Evolutionary conservation across 2,329 filamentous ascomycete genomes (phyloP).

Genomic region (Colletotrichum sidae): DNA sequence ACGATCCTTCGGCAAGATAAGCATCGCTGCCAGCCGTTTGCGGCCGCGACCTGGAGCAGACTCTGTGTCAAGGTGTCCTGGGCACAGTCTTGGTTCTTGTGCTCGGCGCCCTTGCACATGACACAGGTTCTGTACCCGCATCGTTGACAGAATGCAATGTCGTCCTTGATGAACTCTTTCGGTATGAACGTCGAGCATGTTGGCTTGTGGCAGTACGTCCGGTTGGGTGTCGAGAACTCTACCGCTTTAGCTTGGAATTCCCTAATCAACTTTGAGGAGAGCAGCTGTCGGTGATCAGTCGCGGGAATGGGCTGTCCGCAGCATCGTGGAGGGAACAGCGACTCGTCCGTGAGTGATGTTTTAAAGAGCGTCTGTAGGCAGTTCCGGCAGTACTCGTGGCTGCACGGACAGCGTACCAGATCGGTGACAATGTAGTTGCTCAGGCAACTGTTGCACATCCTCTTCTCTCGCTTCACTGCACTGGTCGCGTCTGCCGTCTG

Average conservation of each 20-base stretch:
- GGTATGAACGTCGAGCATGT: conserved; percentile 61
- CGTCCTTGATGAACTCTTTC: neutral
- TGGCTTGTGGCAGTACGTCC: conserved; percentile 61
- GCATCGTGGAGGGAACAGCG: conserved; percentile 66
- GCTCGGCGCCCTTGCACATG: too few species aligned
- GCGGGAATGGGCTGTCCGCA: conserved; percentile 57
- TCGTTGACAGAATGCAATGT: too few species aligned
- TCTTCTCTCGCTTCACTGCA: neutral
- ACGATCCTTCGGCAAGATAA: too few species aligned
- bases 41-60: too few species aligned
- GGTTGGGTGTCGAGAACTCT: conserved; percentile 60
- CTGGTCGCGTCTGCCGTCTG: too few species aligned
- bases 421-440: neutral
- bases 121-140: too few species aligned
- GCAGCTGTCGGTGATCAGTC: conserved; percentile 14
- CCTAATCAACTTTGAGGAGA: conserved; percentile 41
- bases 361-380: conserved; percentile 62
- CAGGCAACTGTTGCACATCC: conserved; percentile 1
- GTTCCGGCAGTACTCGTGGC: conserved; percentile 62
- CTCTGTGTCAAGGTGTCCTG: too few species aligned
- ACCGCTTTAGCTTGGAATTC: conserved; percentile 57
- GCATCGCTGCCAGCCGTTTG: too few species aligned
- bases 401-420: conserved; percentile 45
- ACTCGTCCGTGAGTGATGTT: conserved; percentile 58
- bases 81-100: too few species aligned